A percentile compares a stretch with the other conserved stretches of the same genome.
Conservation (phyloP, 306 rosid species). For the Acacia acuminata region DNA sequence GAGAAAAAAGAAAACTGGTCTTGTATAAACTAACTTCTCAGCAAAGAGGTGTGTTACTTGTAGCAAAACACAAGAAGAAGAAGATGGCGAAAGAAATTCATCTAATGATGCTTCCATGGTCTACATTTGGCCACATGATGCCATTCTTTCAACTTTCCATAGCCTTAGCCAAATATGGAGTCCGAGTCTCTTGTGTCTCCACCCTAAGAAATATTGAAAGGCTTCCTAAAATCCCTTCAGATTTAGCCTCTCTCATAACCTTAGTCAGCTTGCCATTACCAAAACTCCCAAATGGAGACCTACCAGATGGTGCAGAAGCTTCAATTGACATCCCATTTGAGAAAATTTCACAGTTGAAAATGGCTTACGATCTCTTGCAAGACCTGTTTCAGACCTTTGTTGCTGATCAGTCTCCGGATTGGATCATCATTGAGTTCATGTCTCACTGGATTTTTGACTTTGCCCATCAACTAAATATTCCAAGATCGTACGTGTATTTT, state of each 20-base stretch:
- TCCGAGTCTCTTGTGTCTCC: neutral
- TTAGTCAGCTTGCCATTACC: neutral
- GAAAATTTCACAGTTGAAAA: neutral
- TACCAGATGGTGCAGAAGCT: conserved; percentile 43
- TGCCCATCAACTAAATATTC: neutral
- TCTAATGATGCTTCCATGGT: neutral
- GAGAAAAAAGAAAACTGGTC: too few relatives aligned
- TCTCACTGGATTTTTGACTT: neutral
- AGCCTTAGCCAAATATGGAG: conserved; percentile 39
- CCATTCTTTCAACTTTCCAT: conserved; percentile 30
- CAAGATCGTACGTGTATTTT: too few relatives aligned
- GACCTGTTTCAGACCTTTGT: neutral
- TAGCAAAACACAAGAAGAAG: neutral
- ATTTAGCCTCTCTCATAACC: neutral
- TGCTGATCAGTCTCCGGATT: neutral
- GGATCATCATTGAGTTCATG: neutral
- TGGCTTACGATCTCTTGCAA: conserved; percentile 29
- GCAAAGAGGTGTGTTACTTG: too few relatives aligned
- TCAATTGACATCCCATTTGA: conserved; percentile 27
- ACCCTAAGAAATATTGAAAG: neutral
- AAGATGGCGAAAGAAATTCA: neutral
- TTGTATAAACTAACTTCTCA: too few relatives aligned
- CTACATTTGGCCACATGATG: conserved; percentile 9
- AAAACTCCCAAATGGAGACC: neutral
- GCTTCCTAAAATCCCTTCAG: neutral